Evolutionary conservation across 83 land plant species (phyloP), one percentile per base, ranked within the genome.

Genomic region (Diphasiastrum complanatum): DNA sequence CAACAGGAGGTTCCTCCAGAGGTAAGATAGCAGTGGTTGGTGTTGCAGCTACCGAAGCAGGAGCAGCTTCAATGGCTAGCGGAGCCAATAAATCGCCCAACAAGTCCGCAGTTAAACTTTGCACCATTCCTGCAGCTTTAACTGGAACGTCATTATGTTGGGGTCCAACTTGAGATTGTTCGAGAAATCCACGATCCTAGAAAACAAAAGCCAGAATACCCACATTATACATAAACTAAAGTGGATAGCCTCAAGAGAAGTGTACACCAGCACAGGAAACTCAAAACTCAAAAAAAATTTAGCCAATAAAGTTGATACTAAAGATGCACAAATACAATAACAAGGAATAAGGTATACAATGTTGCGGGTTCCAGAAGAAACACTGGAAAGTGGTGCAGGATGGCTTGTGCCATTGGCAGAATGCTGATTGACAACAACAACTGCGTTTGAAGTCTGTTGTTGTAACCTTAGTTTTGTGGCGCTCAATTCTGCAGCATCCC

Each of bases 401-500:
- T 70, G 77, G 22, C 75, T 59, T 26, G 81, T 48, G 37, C 97
- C 99, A 80, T 86, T 89, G 33, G 75, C 75, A 71, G 87, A 75
- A 16, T 68, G 76, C 54, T 75, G 82, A 33, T 85, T 87, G 37
- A 83, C 63, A 4, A 83, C 80, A 54, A 90, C 97, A 37, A 95
- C 51, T 41, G 99, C 97, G 77, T 64, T 95, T 56, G 99, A 95
- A 30, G 66, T 77, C 65, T 86, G 99, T 60, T 86, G 97, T 61
- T 89, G 92, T 29, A 81, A 64, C 36, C 99, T 69, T 64, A 95
- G 72, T 66, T 83, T 95, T 49, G 90, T 80, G 25, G 99, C 99
- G 83, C 99, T 95, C 72, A 84, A 77, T 61, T 95, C 99, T 2
- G 99, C 95, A 32, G 90, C 73, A 58, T 95, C 97, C 51, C 67